Conservation (phyloP, 208 protist genomes). For the Trypanosoma lewisi region DNA sequence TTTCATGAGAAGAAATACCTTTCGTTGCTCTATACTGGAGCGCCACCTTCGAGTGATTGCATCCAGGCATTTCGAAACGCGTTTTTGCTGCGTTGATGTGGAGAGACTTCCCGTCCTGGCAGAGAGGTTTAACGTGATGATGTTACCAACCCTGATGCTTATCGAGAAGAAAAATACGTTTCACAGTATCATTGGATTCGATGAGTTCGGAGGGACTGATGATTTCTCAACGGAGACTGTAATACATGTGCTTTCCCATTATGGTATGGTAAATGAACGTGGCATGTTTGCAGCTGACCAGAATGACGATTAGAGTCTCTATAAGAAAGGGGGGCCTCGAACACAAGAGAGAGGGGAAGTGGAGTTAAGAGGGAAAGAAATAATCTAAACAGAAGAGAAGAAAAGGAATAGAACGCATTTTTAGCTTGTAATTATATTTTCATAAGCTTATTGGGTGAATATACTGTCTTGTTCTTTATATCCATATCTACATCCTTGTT, state of each 20-base stretch:
- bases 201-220: conserved; percentile 89
- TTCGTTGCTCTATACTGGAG: conserved; percentile 85
- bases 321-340: too few relatives aligned
- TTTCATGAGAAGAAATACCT: conserved; percentile 87
- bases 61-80: conserved; percentile 79
- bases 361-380: too few relatives aligned
- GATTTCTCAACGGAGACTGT: conserved; percentile 83
- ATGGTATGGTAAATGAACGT: conserved; percentile 88
- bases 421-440: too few relatives aligned
- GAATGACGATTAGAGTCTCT: conserved; percentile 43
- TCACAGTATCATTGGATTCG: conserved; percentile 93
- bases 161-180: conserved; percentile 88
- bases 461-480: conserved; percentile 20
- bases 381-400: too few relatives aligned
- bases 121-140: conserved; percentile 88
- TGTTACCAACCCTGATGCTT: conserved; percentile 91
- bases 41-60: conserved; percentile 80
- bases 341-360: too few relatives aligned
- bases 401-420: too few relatives aligned
- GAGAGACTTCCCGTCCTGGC: conserved; percentile 85
- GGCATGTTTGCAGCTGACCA: conserved; percentile 91
- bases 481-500: background rate
- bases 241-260: conserved; percentile 56
- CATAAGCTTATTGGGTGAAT: background rate
- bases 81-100: conserved; percentile 88